A percentile compares a stretch with the other conserved stretches of the same genome.
Evolutionary conservation across 2,329 filamentous ascomycete species (phyloP).

Genomic region (Sporothrix inflata): DNA sequence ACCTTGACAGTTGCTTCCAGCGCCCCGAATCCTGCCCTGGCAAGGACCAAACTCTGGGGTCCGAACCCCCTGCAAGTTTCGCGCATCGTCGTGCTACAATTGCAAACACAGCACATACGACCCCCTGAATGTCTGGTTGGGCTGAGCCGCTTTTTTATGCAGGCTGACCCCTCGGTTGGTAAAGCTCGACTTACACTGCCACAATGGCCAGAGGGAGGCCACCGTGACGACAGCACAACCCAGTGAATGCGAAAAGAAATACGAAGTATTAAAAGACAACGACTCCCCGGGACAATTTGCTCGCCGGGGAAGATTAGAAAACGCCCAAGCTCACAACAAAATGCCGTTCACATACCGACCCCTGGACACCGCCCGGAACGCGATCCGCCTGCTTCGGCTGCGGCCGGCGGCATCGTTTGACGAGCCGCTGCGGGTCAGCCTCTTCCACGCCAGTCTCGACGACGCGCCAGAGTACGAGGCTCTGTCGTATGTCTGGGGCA

Average conservation of each 20-base stretch:
- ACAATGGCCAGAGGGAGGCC: background rate
- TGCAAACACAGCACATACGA: background rate
- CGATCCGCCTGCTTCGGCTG: constrained; percentile 31
- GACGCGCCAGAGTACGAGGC: constrained; percentile 30
- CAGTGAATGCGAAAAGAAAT: background rate
- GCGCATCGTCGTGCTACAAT: background rate
- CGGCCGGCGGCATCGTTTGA: constrained; percentile 24
- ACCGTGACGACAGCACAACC: background rate
- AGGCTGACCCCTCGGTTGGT: constrained; percentile 6
- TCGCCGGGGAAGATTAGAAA: background rate
- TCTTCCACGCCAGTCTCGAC: constrained; percentile 26
- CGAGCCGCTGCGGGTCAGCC: constrained; percentile 6
- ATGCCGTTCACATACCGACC: constrained; percentile 11
- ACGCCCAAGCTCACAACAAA: background rate
- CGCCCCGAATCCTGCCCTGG: background rate
- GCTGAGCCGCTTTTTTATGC: constrained; percentile 9
- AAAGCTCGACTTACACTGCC: constrained; percentile 10
- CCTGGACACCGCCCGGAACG: constrained; percentile 19
- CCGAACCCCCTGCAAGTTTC: background rate
- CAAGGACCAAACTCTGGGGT: background rate
- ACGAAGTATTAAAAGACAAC: background rate
- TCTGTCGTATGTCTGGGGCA: constrained; percentile 34
- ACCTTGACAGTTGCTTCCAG: background rate
- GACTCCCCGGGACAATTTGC: too few species aligned
- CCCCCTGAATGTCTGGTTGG: background rate